Conservation (phyloP, 345 rosid genomes). For the Stellera chamaejasme region DNA sequence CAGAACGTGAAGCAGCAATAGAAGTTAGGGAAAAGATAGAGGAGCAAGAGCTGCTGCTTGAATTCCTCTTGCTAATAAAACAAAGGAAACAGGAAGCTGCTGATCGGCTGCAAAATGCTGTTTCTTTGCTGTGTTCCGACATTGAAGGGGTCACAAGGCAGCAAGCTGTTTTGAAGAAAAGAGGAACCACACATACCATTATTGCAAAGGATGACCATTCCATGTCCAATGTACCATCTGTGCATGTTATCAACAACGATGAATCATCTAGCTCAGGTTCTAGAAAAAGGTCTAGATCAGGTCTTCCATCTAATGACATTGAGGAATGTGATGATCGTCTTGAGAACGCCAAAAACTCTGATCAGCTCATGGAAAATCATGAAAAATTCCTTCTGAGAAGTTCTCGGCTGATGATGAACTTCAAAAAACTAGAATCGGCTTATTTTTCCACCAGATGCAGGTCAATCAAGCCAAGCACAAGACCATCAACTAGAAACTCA, state of each 20-base stretch:
- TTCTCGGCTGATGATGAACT: constrained; percentile 77
- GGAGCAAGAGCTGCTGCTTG: constrained; percentile 82
- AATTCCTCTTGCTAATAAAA: constrained; percentile 67
- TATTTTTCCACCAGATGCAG: constrained; percentile 74
- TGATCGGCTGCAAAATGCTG: constrained; percentile 53
- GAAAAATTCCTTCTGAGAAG: constrained; percentile 51
- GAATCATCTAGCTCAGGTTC: constrained; percentile 51
- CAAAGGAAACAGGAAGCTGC: constrained; percentile 74
- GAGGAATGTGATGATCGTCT: constrained; percentile 46
- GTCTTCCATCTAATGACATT: constrained; percentile 18
- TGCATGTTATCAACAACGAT: constrained; percentile 29
- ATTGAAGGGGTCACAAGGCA: constrained; percentile 70
- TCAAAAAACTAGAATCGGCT: constrained; percentile 82
- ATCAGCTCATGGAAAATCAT: constrained; percentile 32
- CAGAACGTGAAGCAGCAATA: constrained; percentile 83
- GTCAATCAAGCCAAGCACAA: constrained; percentile 45
- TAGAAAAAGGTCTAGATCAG: constrained; percentile 62
- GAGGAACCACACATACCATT: constrained; percentile 30
- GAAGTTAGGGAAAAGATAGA: constrained; percentile 70
- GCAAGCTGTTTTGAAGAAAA: constrained; percentile 46
- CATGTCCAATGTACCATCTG: constrained; percentile 31
- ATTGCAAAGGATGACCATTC: constrained; percentile 36
- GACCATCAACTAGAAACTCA: constrained; percentile 38
- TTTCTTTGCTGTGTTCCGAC: constrained; percentile 68
- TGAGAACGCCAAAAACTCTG: constrained; percentile 29